Conservation (phyloP, 2,329 filamentous ascomycete genomes). For the Chaetomium sp. region DNA sequence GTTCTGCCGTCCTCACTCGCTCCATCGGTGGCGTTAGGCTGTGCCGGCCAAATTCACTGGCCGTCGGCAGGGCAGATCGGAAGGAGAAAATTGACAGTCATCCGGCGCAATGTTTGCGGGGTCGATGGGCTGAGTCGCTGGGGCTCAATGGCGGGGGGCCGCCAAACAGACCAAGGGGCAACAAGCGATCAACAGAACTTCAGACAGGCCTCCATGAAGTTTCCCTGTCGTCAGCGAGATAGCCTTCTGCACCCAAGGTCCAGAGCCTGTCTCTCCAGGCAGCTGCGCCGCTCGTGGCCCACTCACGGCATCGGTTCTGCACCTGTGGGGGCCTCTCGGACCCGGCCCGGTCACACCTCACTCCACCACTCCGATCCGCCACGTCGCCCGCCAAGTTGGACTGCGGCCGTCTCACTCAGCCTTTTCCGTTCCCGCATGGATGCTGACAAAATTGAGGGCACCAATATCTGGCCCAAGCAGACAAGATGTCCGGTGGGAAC, state of each 20-base stretch:
- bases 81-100: not conserved
- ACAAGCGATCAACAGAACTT: not conserved
- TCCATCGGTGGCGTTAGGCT: constrained; percentile 7
- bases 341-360: constrained; percentile 6
- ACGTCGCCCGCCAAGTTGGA: constrained; percentile 18
- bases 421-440: constrained; percentile 5
- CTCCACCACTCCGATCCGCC: constrained; percentile 10
- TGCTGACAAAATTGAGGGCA: constrained; percentile 7
- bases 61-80: constrained; percentile 13
- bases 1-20: constrained; percentile 13
- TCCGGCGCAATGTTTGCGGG: not conserved
- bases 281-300: constrained; percentile 17
- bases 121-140: constrained; percentile 17
- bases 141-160: not conserved
- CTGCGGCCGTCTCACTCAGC: constrained; percentile 14
- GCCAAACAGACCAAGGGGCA: not conserved
- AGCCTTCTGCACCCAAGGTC: constrained; percentile 2
- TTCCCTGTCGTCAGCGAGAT: not conserved
- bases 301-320: not conserved
- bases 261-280: constrained; percentile 17
- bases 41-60: not conserved
- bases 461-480: not conserved
- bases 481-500: not conserved
- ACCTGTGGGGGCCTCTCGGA: not conserved
- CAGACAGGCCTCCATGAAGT: not conserved